Evolutionary conservation across 306 rosid genomes (phyloP).

Genomic region (Abrus precatorius): DNA sequence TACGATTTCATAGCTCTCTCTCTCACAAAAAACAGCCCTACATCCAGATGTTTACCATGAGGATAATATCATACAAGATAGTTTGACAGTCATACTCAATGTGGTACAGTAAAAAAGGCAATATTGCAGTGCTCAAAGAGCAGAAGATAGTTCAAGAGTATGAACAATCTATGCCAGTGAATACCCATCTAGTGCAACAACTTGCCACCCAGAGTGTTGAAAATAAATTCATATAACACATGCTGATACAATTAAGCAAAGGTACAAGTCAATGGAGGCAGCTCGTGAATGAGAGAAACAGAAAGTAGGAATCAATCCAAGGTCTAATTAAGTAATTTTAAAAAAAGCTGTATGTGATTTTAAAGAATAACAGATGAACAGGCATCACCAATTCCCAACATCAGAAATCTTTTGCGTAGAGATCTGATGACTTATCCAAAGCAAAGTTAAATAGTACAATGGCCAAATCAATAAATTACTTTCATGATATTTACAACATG

Average conservation of each 20-base stretch:
- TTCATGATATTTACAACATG: not conserved
- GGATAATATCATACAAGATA: conserved; percentile 31
- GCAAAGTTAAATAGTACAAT: not conserved
- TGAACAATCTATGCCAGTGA: conserved; percentile 6
- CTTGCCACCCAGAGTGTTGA: not conserved
- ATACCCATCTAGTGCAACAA: not conserved
- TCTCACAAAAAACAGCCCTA: not conserved
- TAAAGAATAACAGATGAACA: not conserved
- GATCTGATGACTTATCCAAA: not conserved
- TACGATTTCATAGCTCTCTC: not conserved
- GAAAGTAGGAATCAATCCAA: not conserved
- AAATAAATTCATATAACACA: conserved; percentile 10
- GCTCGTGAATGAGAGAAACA: conserved; percentile 16
- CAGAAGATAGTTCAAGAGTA: not conserved
- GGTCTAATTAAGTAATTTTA: not conserved
- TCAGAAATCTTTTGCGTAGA: not conserved
- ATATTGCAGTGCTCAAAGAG: not conserved
- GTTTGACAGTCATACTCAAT: not conserved
- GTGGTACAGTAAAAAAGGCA: not conserved
- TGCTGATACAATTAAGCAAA: not conserved
- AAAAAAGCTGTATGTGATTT: not conserved
- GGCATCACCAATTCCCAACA: not conserved
- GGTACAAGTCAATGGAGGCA: not conserved
- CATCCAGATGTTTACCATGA: not conserved
- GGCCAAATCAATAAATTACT: conserved; percentile 11